phyloP scores from a whole-genome alignment of 768 basidiomycete species.

The Termitomyces sp. region DNA sequence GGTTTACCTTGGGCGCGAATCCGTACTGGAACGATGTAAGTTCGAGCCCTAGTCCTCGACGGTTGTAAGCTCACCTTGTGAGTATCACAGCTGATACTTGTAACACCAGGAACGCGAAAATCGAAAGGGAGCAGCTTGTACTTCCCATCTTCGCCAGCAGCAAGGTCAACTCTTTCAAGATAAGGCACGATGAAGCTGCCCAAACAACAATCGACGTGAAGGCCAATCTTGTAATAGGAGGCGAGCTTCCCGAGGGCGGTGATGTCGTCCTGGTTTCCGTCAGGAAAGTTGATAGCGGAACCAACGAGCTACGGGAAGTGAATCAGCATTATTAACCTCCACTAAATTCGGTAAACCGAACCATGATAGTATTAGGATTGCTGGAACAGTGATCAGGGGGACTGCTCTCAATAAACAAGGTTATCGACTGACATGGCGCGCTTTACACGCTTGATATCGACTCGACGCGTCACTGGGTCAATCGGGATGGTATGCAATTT shows the following conservation, averaged over 20 bases:
- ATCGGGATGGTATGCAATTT: constrained; percentile 88
- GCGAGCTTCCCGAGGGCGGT: constrained; percentile 73
- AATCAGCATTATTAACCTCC: neutral
- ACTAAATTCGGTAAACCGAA: constrained; percentile 17
- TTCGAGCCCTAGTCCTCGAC: neutral
- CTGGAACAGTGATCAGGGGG: constrained; percentile 29
- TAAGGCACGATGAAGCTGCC: constrained; percentile 94
- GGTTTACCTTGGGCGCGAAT: constrained; percentile 81
- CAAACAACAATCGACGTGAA: constrained; percentile 94
- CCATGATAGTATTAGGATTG: constrained; percentile 87
- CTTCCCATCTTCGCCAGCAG: constrained; percentile 46
- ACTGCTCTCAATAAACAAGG: neutral
- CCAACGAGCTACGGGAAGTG: constrained; percentile 59
- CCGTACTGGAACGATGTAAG: constrained; percentile 56
- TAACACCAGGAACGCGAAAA: constrained; percentile 87
- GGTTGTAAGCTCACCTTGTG: constrained; percentile 59
- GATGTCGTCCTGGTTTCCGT: constrained; percentile 86
- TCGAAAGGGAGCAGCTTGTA: constrained; percentile 74
- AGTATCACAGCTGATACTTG: constrained; percentile 92
- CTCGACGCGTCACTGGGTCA: constrained; percentile 69
- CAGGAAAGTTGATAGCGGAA: constrained; percentile 81
- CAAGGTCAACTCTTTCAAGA: constrained; percentile 72
- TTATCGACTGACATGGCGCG: constrained; percentile 73
- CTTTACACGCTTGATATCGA: constrained; percentile 67
- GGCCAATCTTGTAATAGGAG: constrained; percentile 63